Base-by-base conservation (phyloP, 1,139 yeast genomes). In the Lodderomyces metapsilosis region DNA sequence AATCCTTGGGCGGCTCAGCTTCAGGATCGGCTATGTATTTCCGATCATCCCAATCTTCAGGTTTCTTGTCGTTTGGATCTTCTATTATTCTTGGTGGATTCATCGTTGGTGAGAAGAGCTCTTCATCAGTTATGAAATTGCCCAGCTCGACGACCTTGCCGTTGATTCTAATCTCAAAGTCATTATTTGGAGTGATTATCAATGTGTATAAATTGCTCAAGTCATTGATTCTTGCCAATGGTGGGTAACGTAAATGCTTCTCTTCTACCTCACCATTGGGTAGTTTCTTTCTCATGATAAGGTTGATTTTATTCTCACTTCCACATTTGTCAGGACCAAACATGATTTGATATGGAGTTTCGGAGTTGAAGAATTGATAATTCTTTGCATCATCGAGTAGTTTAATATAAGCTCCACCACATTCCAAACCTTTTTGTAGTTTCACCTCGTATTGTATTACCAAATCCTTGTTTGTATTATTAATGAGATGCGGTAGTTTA, bases 291-390 rank as follows among this genome's bases (percentile, higher is more conserved):
- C 75, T 77, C 43, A 88, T 57, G 42, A 88, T 86, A 50, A 89
- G 79, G 56, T 86, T 95, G 22, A 89, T 82, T 62, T 82, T 83
- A 66, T 88, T 86, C 37, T 83, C 77, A 39, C 81, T 61, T 3
- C 95, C 95, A 66, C 98, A 91, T 59, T 75, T 78, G 63, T 91
- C 98, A 28, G 98, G 98, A 20, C 97, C 98, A 70, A 91, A 91
- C 94, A 89, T 85, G 49, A 91, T 64, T 58, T 84, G 88, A 64
- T 84, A 88, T 1, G 91, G 86, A 5, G 95, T 74, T 17, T 74
- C 53, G 69, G 47, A 16, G 12, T 48, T 55, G 42, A 68, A 71
- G 3, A 67, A 77, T 8, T 34, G 16, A 27, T 49, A 48, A 23
- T 44, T 46, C 2, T 36, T 33, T 7, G 44, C 30, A 4, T 67